Conservation (phyloP, 2,329 filamentous ascomycete species). For the Colletotrichum eremochloae region DNA sequence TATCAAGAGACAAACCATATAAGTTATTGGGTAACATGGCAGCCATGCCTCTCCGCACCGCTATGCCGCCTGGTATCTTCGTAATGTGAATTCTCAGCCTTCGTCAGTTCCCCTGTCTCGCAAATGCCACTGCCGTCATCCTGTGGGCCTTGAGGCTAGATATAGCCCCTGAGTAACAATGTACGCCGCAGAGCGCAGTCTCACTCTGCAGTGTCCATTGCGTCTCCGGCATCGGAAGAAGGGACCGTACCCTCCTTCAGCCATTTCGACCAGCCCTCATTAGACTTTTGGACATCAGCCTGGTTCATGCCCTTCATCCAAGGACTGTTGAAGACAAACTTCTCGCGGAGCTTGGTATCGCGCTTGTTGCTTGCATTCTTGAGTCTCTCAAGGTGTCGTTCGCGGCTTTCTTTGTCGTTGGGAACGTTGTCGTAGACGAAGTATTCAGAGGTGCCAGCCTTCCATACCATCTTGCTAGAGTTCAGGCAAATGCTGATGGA, state of each 20-base stretch:
- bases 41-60: constrained; percentile 38
- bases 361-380: constrained; percentile 71
- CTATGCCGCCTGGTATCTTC: constrained; percentile 43
- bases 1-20: constrained; percentile 37
- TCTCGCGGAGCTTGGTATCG: constrained; percentile 79
- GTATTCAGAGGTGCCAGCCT: constrained; percentile 77
- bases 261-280: constrained; percentile 73
- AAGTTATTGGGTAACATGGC: constrained; percentile 36
- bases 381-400: constrained; percentile 61
- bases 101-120: neutral
- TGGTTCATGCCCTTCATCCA: constrained; percentile 86
- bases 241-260: constrained; percentile 62
- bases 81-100: constrained; percentile 37
- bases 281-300: constrained; percentile 80
- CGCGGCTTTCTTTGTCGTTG: constrained; percentile 75
- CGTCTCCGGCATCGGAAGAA: constrained; percentile 48
- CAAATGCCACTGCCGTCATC: constrained; percentile 3
- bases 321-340: constrained; percentile 84
- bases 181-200: neutral
- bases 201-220: constrained; percentile 45
- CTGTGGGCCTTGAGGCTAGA: neutral
- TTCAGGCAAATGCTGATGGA: constrained; percentile 81
- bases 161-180: neutral
- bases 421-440: constrained; percentile 79
- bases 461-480: constrained; percentile 84